Conservation (phyloP, 106 monocot genomes). For the Cymbidium sinense region DNA sequence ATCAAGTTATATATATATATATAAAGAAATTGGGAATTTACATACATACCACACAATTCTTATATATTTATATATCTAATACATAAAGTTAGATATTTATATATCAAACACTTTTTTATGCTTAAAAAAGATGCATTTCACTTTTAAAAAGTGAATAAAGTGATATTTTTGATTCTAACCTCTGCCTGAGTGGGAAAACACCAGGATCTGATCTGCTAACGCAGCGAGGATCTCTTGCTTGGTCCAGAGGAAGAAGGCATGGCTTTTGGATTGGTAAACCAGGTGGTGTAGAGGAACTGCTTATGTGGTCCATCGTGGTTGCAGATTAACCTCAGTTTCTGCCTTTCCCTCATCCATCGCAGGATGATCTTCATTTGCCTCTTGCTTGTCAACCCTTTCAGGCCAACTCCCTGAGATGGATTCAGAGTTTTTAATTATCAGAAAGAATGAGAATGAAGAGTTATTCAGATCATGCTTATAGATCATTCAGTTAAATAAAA, state of each 20-base stretch:
- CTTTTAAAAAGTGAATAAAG: too few relatives aligned
- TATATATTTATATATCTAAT: too few relatives aligned
- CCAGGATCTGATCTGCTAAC: neutral
- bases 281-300: conserved; percentile 97
- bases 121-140: too few relatives aligned
- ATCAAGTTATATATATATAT: too few relatives aligned
- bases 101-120: too few relatives aligned
- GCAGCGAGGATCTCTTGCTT: neutral
- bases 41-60: too few relatives aligned
- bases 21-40: too few relatives aligned
- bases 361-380: conserved; percentile 93
- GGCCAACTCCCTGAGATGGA: conserved; percentile 47
- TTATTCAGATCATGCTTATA: neutral
- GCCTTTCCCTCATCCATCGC: conserved; percentile 98
- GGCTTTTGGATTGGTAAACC: conserved; percentile 80
- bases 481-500: neutral
- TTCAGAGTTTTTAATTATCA: neutral
- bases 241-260: conserved; percentile 29
- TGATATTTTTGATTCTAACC: neutral
- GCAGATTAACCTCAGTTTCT: conserved; percentile 80
- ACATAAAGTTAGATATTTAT: too few relatives aligned
- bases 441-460: neutral
- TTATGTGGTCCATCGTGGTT: conserved; percentile 89
- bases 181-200: neutral
- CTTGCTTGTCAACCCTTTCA: conserved; percentile 77